A percentile compares a stretch with the other conserved stretches of the same genome.
phyloP scores from a whole-genome alignment of 2,329 filamentous ascomycete species.

The Cordyceps cateniannulata region DNA sequence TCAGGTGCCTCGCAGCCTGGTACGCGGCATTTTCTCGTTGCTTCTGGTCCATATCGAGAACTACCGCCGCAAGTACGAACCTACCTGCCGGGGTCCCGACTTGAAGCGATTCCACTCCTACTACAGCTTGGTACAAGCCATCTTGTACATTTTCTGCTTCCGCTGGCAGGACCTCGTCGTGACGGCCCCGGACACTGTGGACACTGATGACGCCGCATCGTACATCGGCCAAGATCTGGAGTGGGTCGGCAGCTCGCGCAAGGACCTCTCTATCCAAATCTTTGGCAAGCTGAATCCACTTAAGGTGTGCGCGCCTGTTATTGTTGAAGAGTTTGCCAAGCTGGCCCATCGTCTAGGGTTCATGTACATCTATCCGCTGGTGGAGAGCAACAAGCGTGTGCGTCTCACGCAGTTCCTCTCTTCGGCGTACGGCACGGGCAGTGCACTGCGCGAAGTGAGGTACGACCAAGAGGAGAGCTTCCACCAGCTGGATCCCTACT shows the following conservation, averaged over 20 bases:
- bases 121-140: constrained; percentile 81
- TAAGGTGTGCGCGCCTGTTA: constrained; percentile 85
- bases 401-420: constrained; percentile 66
- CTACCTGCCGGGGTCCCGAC: constrained; percentile 74
- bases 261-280: constrained; percentile 69
- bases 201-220: constrained; percentile 53
- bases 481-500: constrained; percentile 87
- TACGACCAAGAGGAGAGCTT: constrained; percentile 62
- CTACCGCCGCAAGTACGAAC: constrained; percentile 67
- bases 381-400: constrained; percentile 89
- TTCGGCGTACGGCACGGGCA: constrained; percentile 48
- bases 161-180: constrained; percentile 86
- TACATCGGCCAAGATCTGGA: constrained; percentile 65
- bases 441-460: constrained; percentile 44
- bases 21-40: constrained; percentile 76
- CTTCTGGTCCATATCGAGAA: constrained; percentile 71
- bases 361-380: constrained; percentile 79
- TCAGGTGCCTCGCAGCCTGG: constrained; percentile 66
- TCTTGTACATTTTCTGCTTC: constrained; percentile 96
- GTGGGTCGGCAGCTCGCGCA: constrained; percentile 70
- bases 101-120: constrained; percentile 76
- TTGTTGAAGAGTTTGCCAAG: constrained; percentile 86
- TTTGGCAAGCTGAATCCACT: constrained; percentile 88
- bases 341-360: constrained; percentile 81
- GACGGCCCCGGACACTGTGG: constrained; percentile 52